Evolutionary conservation across 139 green algal genomes (phyloP), one percentile per base, ranked within the genome.

Genomic region (Coccomyxa sp.): DNA sequence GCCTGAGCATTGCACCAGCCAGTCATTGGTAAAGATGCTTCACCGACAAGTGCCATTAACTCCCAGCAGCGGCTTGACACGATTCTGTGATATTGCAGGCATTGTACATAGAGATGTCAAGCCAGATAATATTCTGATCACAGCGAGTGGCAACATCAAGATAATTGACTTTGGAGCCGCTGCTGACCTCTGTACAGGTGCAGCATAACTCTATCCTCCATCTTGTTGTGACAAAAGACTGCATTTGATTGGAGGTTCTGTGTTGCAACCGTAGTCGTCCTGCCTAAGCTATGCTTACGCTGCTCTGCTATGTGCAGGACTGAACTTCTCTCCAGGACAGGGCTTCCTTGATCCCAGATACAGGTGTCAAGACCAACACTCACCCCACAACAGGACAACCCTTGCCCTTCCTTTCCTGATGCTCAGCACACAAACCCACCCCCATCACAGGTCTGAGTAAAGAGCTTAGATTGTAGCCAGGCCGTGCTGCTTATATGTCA

Each of bases 111-210:
- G 94, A 8, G 94, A 97, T 84, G 82, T 98, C 44, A 98, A 98
- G 88, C 93, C 93, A 10, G 90, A 93, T 39, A 95, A 96, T 88
- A 86, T 97, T 76, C 85, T 97, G 12, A 83, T 97, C 76, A 97
- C 93, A 18, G 80, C 78, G 1, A 79, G 90, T 22, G 93, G 92
- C 0, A 38, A 93, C 36, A 74, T 97, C 76, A 98, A 97, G 83
- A 85, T 98, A 79, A 97, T 98, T 18, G 94, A 98, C 78, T 97
- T 98, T 88, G 94, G 94, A 7, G 94, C 94, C 7, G 92, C 94
- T 0, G 93, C 91, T 73, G 94, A 98, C 81, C 83, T 98, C 79
- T 92, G 87, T 82, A 98, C 93, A 1, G 94, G n/a, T n/a, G n/a
- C n/a, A n/a, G n/a, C n/a, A n/a, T n/a, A n/a, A n/a, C n/a, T n/a